Conservation (phyloP, 495 filamentous ascomycete species). For the Neurospora sp. region DNA sequence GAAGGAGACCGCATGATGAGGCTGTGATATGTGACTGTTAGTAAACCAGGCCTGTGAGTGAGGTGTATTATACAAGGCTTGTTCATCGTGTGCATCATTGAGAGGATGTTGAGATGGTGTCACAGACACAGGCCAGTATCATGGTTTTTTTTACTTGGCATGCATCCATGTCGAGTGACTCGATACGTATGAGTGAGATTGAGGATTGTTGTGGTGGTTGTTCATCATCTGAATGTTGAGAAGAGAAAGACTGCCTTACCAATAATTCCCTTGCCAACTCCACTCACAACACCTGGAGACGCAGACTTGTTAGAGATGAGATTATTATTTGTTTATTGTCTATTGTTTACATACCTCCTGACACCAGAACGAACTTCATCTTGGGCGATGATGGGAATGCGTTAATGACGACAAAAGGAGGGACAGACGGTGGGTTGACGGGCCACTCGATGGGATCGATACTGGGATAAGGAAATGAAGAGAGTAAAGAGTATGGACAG, state of each 20-base stretch:
- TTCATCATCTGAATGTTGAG: conserved; percentile 9
- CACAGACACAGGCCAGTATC: conserved; percentile 4
- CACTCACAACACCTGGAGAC: conserved; percentile 8
- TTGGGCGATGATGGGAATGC: conserved; percentile 17
- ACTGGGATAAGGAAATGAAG: background rate
- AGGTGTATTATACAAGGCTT: conserved; percentile 5
- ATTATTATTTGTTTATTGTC: background rate
- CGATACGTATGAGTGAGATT: conserved; percentile 6
- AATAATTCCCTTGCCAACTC: conserved; percentile 26
- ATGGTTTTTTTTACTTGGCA: background rate
- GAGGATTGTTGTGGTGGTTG: background rate
- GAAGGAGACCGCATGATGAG: conserved; percentile 54
- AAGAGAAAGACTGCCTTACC: conserved; percentile 8
- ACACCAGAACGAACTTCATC: conserved; percentile 82
- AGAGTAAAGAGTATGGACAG: background rate
- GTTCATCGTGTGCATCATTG: background rate
- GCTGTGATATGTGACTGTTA: background rate
- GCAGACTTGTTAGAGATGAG: background rate
- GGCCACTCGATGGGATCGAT: background rate
- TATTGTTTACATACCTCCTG: conserved; percentile 43
- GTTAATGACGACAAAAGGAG: background rate
- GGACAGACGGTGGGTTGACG: background rate
- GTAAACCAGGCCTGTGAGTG: background rate
- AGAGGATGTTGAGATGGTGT: background rate
- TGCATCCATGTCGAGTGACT: conserved; percentile 11